Evolutionary conservation across 345 rosid species (phyloP), one percentile per base, ranked within the genome.

Genomic region (Melastoma malabathricum): DNA sequence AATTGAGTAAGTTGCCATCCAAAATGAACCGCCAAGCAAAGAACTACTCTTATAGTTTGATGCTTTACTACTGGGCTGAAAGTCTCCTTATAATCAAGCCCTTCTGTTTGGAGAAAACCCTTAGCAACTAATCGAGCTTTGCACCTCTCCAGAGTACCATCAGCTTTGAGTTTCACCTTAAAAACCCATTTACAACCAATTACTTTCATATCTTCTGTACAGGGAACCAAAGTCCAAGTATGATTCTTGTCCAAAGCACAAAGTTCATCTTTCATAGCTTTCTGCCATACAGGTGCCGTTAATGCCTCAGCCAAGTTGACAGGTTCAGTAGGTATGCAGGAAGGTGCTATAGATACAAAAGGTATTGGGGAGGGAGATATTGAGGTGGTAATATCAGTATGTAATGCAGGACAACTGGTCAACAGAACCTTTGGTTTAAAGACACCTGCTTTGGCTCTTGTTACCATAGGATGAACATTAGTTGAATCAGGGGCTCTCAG

Each of bases 251-350:
- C 38, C 8, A 19, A 20, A 2, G 55, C 55, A 4, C n/a, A n/a
- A 22, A 18, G 25, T n/a, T 50, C 54, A 6, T 27, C 15, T 0
- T 50, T 6, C 55, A 51, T 51, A 15, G 55, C 55, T 10, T 18
- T 43, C 10, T 17, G 14, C 55, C 45, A 52, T 51, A 3, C 51
- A 14, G 43, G 72, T 67, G 17, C 29, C 48, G 44, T 31, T 48
- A 9, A 65, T 59, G 47, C 71, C 60, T 71, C 69, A 59, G 29
- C 49, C 60, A 50, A 69, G 51, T 44, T 14, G 3, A 2, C 15
- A 2, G 44, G 44, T 15, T 2, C 69, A 29, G 38, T 5, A 29
- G 38, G 38, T 29, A 29, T 29, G n/a, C n/a, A n/a, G n/a, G n/a
- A n/a, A 10, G 38, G 8, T 29, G 8, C 9, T 5, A 10, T 29